These are phyloP conservation scores for Marasmius fiardii DNA, from an alignment of 1,284 basidiomycete species.

Conservation along the genomic window DNA sequence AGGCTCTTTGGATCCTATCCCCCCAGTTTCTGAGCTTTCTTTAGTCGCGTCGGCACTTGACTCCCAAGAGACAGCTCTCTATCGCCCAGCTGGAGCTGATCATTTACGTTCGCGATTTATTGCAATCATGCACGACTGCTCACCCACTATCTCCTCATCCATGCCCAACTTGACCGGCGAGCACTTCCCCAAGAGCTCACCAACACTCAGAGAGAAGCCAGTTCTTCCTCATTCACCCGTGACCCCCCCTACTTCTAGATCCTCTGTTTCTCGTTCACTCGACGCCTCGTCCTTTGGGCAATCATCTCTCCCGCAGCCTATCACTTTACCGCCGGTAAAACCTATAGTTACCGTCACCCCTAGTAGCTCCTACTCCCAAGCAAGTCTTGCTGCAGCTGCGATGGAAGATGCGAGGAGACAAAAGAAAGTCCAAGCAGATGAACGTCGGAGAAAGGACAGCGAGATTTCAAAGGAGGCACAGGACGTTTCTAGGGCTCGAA, in stretches of 20 bases:
- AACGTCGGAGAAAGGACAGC: not conserved
- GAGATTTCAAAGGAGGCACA: not conserved
- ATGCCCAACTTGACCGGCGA: slow-evolving; percentile 6
- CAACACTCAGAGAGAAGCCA: not conserved
- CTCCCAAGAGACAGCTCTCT: not conserved
- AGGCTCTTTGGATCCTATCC: slow-evolving; percentile 15
- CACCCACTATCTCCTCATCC: slow-evolving; percentile 9
- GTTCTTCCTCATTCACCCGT: not conserved
- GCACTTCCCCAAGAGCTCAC: not conserved
- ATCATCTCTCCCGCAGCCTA: slow-evolving; percentile 6
- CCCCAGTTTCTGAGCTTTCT: slow-evolving; percentile 6
- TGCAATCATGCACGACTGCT: slow-evolving; percentile 3
- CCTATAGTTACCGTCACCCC: slow-evolving; percentile 9
- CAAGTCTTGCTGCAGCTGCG: slow-evolving; percentile 3
- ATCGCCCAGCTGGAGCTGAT: not conserved
- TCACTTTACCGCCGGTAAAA: slow-evolving; percentile 11
- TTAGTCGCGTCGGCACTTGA: not conserved
- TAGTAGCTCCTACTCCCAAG: slow-evolving; percentile 8
- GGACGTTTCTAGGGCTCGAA: not conserved
- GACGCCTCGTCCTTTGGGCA: not conserved
- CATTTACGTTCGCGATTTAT: slow-evolving; percentile 9
- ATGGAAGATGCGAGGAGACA: not conserved
- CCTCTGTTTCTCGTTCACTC: slow-evolving; percentile 5
- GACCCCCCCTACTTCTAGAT: not conserved
- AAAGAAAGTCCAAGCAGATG: slow-evolving; percentile 1